Conservation (phyloP, 2,329 filamentous ascomycete species). For the Chaetomiaceae sp. region DNA sequence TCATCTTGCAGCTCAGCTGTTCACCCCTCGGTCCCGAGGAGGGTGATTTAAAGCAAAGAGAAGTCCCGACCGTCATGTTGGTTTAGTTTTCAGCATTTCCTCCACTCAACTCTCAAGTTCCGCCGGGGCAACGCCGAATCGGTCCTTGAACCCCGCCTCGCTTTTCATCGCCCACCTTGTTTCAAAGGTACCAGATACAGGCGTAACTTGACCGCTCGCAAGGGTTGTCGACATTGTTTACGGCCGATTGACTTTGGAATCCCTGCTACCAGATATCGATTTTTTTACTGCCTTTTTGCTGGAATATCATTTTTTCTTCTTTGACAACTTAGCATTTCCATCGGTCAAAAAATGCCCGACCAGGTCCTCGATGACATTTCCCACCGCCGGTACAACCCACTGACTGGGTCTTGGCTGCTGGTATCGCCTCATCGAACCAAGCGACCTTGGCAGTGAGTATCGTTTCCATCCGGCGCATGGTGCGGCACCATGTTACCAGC, state of each 20-base stretch:
- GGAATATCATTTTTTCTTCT: not conserved
- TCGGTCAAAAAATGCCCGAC: conserved; percentile 58
- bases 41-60: not conserved
- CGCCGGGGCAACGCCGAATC: conserved; percentile 6
- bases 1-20: too few relatives aligned
- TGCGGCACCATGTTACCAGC: not conserved
- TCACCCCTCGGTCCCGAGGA: not conserved
- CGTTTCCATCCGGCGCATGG: not conserved
- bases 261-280: too few relatives aligned
- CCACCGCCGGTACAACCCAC: conserved; percentile 87
- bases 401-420: conserved; percentile 85
- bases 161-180: too few relatives aligned
- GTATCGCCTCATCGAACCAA: conserved; percentile 96
- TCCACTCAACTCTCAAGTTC: not conserved
- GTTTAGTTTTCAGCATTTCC: not conserved
- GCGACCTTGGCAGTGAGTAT: conserved; percentile 89
- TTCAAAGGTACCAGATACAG: too few relatives aligned
- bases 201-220: too few relatives aligned
- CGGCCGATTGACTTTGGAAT: too few relatives aligned
- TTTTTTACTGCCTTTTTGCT: not conserved
- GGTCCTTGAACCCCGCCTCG: not conserved
- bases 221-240: too few relatives aligned
- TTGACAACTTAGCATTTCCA: not conserved
- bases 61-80: not conserved
- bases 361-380: conserved; percentile 91